phyloP scores from a whole-genome alignment of 208 protist species.

The Leishmania amazonensis region DNA sequence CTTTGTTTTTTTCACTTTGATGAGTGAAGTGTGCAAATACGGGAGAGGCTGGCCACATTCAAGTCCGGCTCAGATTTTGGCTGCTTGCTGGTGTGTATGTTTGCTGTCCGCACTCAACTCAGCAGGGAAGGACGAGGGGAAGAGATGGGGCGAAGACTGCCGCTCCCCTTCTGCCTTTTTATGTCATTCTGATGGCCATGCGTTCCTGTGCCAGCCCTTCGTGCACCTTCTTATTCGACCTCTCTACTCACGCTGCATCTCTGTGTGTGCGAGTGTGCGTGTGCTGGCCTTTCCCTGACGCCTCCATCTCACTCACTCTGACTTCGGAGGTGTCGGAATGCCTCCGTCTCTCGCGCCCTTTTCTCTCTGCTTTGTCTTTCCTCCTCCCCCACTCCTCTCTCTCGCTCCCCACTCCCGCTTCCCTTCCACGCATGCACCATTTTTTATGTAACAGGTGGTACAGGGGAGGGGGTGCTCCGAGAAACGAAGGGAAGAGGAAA shows the following conservation, averaged over 20 bases:
- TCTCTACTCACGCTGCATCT: neutral
- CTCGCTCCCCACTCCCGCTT: neutral
- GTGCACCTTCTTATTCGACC: neutral
- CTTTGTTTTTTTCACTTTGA: neutral
- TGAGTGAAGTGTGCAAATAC: neutral
- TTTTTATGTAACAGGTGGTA: neutral
- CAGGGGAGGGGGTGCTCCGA: neutral
- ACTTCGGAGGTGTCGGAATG: neutral
- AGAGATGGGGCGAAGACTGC: neutral
- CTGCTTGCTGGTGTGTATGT: neutral
- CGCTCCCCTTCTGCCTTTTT: neutral
- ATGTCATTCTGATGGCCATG: neutral
- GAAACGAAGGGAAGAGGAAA: neutral
- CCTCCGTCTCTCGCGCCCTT: neutral
- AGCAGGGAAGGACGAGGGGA: neutral
- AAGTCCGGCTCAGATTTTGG: neutral
- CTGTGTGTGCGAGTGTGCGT: neutral
- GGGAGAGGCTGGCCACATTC: neutral
- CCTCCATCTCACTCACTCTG: neutral
- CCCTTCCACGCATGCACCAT: neutral
- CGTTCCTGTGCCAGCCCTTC: neutral
- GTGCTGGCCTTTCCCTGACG: neutral
- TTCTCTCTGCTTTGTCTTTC: neutral
- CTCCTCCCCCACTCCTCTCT: neutral
- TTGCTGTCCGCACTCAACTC: neutral